A percentile compares a stretch with the other conserved stretches of the same genome.
Evolutionary conservation across 2,329 filamentous ascomycete species (phyloP).

Genomic region (Apiospora rasikravindrae): DNA sequence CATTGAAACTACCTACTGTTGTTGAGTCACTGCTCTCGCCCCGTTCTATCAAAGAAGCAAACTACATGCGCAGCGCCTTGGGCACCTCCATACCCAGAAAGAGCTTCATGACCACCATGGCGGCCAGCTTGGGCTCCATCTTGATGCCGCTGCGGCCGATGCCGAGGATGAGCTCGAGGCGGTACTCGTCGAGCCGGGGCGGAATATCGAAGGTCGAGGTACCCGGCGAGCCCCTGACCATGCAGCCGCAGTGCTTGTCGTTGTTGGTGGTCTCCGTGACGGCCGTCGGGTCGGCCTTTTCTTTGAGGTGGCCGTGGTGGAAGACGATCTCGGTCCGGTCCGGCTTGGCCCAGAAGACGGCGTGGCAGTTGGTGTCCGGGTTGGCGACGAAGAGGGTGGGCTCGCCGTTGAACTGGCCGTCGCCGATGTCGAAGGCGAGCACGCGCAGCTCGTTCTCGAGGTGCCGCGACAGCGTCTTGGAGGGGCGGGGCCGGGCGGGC

Average conservation of each 20-base stretch:
- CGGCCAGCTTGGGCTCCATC: slow-evolving; percentile 29
- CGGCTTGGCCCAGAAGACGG: slow-evolving; percentile 18
- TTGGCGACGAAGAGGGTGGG: slow-evolving; percentile 27
- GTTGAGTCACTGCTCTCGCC: not conserved
- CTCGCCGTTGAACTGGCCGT: not conserved
- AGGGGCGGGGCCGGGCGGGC: not conserved
- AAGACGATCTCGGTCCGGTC: slow-evolving; percentile 24
- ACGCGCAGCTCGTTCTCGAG: slow-evolving; percentile 24
- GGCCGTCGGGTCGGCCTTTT: not conserved
- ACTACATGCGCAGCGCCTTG: slow-evolving; percentile 18
- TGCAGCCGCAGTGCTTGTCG: slow-evolving; percentile 21
- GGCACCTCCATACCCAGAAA: slow-evolving; percentile 28
- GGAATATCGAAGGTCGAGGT: slow-evolving; percentile 20
- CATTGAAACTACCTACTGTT: slow-evolving; percentile 1
- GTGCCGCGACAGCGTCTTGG: slow-evolving; percentile 17
- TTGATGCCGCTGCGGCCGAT: slow-evolving; percentile 11
- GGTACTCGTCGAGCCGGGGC: slow-evolving; percentile 20
- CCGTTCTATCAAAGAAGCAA: not conserved
- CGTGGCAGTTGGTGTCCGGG: slow-evolving; percentile 24
- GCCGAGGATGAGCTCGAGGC: slow-evolving; percentile 23
- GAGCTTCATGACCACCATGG: slow-evolving; percentile 31
- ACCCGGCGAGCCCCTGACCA: not conserved
- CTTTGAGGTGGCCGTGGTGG: slow-evolving; percentile 20
- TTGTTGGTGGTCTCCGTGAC: not conserved
- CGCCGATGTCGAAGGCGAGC: slow-evolving; percentile 21